Evolutionary conservation across 768 basidiomycete species (phyloP).

Genomic region (Leucogyrophana mollusca): DNA sequence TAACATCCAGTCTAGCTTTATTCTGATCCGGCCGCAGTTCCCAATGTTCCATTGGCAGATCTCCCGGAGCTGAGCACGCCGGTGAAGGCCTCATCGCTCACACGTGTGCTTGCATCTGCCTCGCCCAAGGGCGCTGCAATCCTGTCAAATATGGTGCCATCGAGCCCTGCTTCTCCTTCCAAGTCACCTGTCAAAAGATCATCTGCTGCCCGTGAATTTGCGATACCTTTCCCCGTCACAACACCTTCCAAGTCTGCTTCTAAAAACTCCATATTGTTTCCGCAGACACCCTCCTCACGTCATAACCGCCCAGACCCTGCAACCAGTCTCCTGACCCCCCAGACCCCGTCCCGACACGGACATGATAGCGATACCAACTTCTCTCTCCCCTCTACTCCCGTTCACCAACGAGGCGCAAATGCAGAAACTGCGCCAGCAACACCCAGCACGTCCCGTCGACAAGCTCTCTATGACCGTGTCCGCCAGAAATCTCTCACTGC

Average conservation of each 20-base stretch:
- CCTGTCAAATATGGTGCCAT: constrained; percentile 30
- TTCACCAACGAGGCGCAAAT: constrained; percentile 55
- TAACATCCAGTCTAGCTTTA: constrained; percentile 48
- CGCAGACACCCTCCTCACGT: constrained; percentile 62
- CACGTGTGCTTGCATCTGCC: constrained; percentile 66
- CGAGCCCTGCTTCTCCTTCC: constrained; percentile 31
- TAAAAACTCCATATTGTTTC: constrained; percentile 52
- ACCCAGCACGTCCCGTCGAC: constrained; percentile 71
- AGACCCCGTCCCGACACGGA: constrained; percentile 42
- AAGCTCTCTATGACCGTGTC: constrained; percentile 80
- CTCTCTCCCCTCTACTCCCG: constrained; percentile 63
- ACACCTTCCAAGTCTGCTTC: constrained; percentile 36
- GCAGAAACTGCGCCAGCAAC: constrained; percentile 62
- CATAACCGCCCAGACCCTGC: constrained; percentile 33
- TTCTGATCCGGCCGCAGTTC: constrained; percentile 37
- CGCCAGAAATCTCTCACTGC: constrained; percentile 67
- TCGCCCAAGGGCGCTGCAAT: constrained; percentile 58
- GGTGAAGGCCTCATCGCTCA: constrained; percentile 64
- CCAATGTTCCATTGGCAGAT: constrained; percentile 62
- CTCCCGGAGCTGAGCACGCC: constrained; percentile 56
- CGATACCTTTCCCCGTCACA: constrained; percentile 46
- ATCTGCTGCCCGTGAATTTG: constrained; percentile 10
- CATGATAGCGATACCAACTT: constrained; percentile 37
- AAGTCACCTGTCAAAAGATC: constrained; percentile 32
- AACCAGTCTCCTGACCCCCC: constrained; percentile 35